phyloP scores from a whole-genome alignment of 2,329 filamentous ascomycete genomes.

The Coniochaeta hoffmannii region DNA sequence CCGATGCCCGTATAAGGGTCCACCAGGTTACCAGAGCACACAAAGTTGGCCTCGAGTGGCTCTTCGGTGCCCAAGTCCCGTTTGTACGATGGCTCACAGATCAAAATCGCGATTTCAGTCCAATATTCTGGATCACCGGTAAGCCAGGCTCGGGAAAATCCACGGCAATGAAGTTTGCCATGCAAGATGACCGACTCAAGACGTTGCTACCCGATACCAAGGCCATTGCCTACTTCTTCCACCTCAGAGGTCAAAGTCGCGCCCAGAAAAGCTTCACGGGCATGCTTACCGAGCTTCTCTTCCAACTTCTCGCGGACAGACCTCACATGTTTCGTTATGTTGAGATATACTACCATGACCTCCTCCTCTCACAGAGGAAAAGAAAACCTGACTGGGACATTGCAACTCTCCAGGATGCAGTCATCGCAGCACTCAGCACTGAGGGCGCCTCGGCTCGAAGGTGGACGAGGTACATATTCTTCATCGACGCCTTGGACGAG shows the following conservation, averaged over 20 bases:
- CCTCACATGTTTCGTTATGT: neutral
- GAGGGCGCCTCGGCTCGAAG: no score
- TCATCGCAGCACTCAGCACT: neutral
- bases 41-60: neutral
- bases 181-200: neutral
- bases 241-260: neutral
- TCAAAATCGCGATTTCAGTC: neutral
- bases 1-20: neutral
- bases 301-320: neutral
- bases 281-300: neutral
- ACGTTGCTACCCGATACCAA: neutral
- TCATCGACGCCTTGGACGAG: conserved; percentile 1
- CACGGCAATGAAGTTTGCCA: neutral
- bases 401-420: neutral
- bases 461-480: neutral
- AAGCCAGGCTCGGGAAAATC: neutral
- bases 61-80: neutral
- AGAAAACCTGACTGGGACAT: neutral
- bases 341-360: neutral
- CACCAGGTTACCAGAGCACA: neutral
- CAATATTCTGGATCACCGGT: neutral
- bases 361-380: neutral
- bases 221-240: neutral
- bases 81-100: neutral
- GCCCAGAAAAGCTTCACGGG: neutral